phyloP scores from a whole-genome alignment of 179 eudicot genomes.

The Silene coronaria region DNA sequence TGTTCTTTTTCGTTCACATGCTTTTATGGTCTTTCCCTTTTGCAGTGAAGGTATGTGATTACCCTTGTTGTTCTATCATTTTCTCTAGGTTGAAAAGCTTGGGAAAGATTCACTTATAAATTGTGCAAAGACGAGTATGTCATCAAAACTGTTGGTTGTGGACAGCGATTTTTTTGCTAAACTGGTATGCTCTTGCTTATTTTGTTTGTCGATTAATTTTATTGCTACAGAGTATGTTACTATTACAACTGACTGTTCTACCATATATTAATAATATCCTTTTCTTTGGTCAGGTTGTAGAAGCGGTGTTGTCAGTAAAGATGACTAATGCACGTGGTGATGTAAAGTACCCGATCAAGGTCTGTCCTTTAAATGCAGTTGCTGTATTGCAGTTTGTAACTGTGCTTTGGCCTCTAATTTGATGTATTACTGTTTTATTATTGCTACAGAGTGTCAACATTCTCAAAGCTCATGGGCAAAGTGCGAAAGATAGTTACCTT shows the following conservation, averaged over 20 bases:
- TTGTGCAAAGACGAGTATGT: constrained; percentile 99
- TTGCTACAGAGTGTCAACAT: constrained; percentile 69
- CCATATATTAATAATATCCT: neutral
- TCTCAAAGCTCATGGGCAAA: constrained; percentile 93
- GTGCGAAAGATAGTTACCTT: constrained; percentile 85
- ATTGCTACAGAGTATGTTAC: neutral
- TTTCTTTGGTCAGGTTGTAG: constrained; percentile 57
- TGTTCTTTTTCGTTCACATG: neutral
- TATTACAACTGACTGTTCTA: neutral
- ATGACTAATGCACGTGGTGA: constrained; percentile 94
- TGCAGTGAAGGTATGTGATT: neutral
- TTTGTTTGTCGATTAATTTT: neutral
- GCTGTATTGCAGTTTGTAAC: neutral
- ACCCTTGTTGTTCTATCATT: constrained; percentile 5
- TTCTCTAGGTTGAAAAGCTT: constrained; percentile 74
- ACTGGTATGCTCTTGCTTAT: constrained; percentile 43
- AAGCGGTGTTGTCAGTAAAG: constrained; percentile 86
- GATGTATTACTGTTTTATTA: constrained; percentile 9
- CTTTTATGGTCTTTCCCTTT: neutral
- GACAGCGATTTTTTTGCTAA: constrained; percentile 87
- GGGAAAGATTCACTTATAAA: constrained; percentile 85
- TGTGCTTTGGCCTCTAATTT: neutral
- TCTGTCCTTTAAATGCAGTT: constrained; percentile 20
- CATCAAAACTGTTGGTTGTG: constrained; percentile 74
- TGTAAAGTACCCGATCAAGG: constrained; percentile 93